Conservation (phyloP, 257 asterid genomes). For the Verbena officinalis region DNA sequence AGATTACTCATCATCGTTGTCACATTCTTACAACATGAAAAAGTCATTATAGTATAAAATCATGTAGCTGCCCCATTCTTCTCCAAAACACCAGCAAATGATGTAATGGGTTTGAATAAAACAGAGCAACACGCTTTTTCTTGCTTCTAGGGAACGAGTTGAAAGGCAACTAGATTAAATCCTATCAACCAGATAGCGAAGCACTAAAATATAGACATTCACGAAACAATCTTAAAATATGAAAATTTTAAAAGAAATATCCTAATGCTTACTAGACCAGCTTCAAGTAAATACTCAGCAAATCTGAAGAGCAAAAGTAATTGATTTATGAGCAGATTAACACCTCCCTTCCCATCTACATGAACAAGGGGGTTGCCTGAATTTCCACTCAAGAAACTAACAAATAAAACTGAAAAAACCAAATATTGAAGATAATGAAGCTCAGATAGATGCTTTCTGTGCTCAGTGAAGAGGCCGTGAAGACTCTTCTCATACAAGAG, state of each 20-base stretch:
- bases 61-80: constrained; percentile 45
- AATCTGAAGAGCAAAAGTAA: constrained; percentile 74
- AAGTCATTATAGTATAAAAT: too few species aligned
- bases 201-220: constrained; percentile 24
- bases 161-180: constrained; percentile 33
- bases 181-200: constrained; percentile 73
- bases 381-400: constrained; percentile 46
- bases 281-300: constrained; percentile 63
- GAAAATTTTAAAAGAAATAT: constrained; percentile 26
- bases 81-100: constrained; percentile 30
- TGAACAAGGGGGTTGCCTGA: constrained; percentile 69
- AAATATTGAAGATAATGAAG: constrained; percentile 9
- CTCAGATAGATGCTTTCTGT: constrained; percentile 67
- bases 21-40: neutral
- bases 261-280: constrained; percentile 76
- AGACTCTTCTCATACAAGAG: constrained; percentile 82
- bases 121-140: constrained; percentile 44
- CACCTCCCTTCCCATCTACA: constrained; percentile 53
- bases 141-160: constrained; percentile 91
- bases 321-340: constrained; percentile 62
- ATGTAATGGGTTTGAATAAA: neutral
- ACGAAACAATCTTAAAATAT: neutral
- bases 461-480: constrained; percentile 56
- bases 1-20: constrained; percentile 46
- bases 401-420: too few species aligned